A percentile compares a stretch with the other conserved stretches of the same genome.
These are phyloP conservation scores for Crithidia mellificae DNA, from an alignment of 208 protist species.

Conservation along the genomic window DNA sequence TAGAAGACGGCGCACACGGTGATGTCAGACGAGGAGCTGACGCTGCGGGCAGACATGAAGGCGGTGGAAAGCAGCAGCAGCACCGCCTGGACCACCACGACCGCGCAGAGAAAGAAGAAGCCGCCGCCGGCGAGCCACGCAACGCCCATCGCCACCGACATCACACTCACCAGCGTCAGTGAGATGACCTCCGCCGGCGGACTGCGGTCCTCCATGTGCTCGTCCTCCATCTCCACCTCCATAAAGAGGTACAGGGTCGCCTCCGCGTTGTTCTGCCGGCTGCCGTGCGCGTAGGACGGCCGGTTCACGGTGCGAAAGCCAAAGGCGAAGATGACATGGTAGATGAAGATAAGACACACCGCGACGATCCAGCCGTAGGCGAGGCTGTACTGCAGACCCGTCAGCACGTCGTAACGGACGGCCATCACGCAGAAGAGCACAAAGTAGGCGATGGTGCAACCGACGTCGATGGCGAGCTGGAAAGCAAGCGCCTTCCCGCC, in stretches of 20 bases:
- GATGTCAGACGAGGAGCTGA: constrained; percentile 41
- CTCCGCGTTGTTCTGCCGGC: constrained; percentile 58
- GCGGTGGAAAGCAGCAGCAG: constrained; percentile 37
- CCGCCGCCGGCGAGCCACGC: constrained; percentile 41
- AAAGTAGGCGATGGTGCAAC: constrained; percentile 43
- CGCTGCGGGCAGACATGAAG: constrained; percentile 38
- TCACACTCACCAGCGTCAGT: constrained; percentile 28
- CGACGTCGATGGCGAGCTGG: constrained; percentile 44
- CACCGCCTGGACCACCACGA: constrained; percentile 38
- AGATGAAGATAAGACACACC: constrained; percentile 59
- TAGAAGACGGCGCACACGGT: constrained; percentile 48
- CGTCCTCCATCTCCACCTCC: constrained; percentile 50
- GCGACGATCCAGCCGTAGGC: constrained; percentile 74
- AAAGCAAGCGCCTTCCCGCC: constrained; percentile 40
- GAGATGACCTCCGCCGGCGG: constrained; percentile 45
- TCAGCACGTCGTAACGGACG: constrained; percentile 42
- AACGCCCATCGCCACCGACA: constrained; percentile 51
- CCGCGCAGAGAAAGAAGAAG: constrained; percentile 48
- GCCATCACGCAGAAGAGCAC: constrained; percentile 68
- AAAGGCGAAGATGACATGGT: constrained; percentile 63
- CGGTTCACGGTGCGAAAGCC: constrained; percentile 41
- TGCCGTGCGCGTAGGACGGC: constrained; percentile 50
- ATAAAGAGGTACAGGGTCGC: constrained; percentile 54
- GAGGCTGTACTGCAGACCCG: constrained; percentile 60
- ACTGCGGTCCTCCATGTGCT: constrained; percentile 24